phyloP scores from a whole-genome alignment of 805 yeast genomes.

The Kluyveromyces siamensis region DNA sequence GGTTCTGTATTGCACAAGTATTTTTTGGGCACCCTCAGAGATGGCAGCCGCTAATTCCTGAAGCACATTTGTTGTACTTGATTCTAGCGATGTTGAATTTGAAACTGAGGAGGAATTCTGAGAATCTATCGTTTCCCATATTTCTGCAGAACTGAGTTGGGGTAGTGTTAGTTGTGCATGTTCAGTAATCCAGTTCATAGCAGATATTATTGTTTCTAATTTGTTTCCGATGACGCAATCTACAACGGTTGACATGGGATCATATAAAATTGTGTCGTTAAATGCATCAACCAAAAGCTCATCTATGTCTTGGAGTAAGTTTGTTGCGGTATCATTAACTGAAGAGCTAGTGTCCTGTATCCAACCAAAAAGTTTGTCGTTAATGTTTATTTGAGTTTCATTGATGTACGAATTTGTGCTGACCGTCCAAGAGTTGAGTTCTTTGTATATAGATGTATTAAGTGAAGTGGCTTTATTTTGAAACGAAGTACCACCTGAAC shows the following conservation, averaged over 20 bases:
- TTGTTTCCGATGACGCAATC: slow-evolving; percentile 76
- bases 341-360: slow-evolving; percentile 46
- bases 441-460: slow-evolving; percentile 19
- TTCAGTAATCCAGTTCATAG: slow-evolving; percentile 69
- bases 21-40: slow-evolving; percentile 3
- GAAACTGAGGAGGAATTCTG: background rate
- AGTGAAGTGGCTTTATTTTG: slow-evolving; percentile 4
- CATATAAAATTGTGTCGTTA: slow-evolving; percentile 56
- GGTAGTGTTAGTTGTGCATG: slow-evolving; percentile 56
- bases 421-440: slow-evolving; percentile 40
- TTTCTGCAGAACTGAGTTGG: slow-evolving; percentile 30
- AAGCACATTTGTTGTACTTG: background rate
- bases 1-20: slow-evolving; percentile 22
- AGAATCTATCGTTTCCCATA: slow-evolving; percentile 14
- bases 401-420: slow-evolving; percentile 48
- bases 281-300: slow-evolving; percentile 49
- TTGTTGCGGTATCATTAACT: slow-evolving; percentile 51
- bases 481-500: background rate
- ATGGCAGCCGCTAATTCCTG: background rate
- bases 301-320: slow-evolving; percentile 53
- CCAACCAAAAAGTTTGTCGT: slow-evolving; percentile 60
- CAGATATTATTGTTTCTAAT: slow-evolving; percentile 53
- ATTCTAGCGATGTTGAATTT: background rate
- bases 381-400: slow-evolving; percentile 42
- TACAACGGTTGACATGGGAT: slow-evolving; percentile 57